Conservation (phyloP, 139 green algal species). For the Chlamydomonas sp. region DNA sequence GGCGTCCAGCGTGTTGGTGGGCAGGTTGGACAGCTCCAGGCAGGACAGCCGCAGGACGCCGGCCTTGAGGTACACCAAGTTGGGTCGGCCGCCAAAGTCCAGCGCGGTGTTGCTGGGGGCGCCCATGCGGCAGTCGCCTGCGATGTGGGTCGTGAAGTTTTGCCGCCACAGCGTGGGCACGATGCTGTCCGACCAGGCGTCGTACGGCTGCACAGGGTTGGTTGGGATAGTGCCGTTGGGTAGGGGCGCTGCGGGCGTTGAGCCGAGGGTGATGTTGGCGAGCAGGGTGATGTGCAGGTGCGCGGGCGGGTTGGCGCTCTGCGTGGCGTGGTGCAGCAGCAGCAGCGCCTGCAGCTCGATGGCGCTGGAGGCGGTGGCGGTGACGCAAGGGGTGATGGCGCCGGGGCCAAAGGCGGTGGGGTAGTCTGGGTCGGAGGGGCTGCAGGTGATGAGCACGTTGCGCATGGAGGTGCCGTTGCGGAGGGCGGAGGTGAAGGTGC, state of each 20-base stretch:
- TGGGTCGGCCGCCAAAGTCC: background rate
- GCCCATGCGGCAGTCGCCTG: background rate
- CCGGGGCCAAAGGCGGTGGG: too few species aligned
- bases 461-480: too few species aligned
- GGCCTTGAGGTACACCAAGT: background rate
- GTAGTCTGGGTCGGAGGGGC: too few species aligned
- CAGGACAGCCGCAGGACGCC: conserved; percentile 11
- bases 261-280: conserved; percentile 15
- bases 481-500: too few species aligned
- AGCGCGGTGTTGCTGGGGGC: background rate
- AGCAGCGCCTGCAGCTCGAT: background rate
- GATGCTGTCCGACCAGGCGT: background rate
- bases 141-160: too few species aligned
- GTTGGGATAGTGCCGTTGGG: background rate
- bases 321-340: background rate
- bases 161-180: too few species aligned
- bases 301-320: background rate
- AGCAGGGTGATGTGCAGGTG: background rate
- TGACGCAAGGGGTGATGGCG: too few species aligned
- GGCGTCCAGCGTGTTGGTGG: background rate
- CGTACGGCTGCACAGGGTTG: background rate
- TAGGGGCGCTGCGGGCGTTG: background rate
- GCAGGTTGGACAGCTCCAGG: conserved; percentile 31
- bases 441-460: too few species aligned
- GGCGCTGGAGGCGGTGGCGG: too few species aligned